These are phyloP conservation scores for Yarrowia galli DNA, from an alignment of 1,139 yeast genomes.

Conservation along the genomic window DNA sequence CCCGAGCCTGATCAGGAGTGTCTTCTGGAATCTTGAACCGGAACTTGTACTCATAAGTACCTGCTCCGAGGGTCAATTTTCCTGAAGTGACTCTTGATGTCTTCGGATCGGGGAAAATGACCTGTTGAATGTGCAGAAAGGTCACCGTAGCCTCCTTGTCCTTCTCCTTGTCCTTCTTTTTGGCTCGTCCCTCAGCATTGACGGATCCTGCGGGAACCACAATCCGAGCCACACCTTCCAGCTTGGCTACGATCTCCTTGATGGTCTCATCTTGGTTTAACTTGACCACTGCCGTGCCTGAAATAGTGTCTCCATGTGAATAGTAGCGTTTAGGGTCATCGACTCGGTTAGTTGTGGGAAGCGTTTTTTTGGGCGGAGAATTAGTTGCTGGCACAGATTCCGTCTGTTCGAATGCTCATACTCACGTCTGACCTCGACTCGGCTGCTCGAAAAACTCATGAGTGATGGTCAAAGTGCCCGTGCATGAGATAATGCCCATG, in stretches of 20 bases:
- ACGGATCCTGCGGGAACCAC: constrained; percentile 25
- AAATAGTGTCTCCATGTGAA: constrained; percentile 35
- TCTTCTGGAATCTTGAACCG: constrained; percentile 30
- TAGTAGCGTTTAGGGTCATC: constrained; percentile 37
- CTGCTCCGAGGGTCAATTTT: constrained; percentile 29
- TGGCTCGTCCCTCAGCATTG: constrained; percentile 22
- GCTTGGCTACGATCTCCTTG: constrained; percentile 34
- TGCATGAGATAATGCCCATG: constrained; percentile 37
- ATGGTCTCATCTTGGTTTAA: constrained; percentile 33
- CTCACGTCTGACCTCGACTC: constrained; percentile 30
- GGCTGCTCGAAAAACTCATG: constrained; percentile 34
- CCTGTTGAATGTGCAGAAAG: constrained; percentile 31
- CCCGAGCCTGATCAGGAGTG: constrained; percentile 28
- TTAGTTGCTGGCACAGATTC: background rate
- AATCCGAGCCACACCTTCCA: constrained; percentile 34
- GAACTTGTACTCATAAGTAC: constrained; percentile 31
- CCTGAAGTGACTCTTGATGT: constrained; percentile 14
- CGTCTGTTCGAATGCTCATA: background rate
- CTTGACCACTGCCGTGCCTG: constrained; percentile 34
- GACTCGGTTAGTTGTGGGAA: constrained; percentile 15
- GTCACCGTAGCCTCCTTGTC: constrained; percentile 36
- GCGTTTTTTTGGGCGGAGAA: background rate
- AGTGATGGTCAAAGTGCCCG: constrained; percentile 15
- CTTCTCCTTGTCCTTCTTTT: constrained; percentile 31
- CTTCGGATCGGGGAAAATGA: constrained; percentile 25